Conservation (phyloP, 225 moss, liverwort and hornwort species). For the Bryoerythrophyllum caledonicum region DNA sequence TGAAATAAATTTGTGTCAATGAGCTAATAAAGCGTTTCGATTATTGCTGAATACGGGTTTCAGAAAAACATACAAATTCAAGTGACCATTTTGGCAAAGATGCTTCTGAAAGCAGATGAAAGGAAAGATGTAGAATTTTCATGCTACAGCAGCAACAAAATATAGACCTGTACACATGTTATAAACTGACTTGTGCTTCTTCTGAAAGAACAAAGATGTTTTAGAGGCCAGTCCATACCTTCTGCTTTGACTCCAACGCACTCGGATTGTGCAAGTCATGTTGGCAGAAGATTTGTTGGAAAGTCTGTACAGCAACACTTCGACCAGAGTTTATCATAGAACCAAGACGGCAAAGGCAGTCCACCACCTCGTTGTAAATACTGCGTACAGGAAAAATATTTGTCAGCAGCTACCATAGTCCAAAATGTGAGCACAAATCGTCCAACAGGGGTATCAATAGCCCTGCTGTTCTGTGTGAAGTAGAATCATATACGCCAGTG, state of each 20-base stretch:
- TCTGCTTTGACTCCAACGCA: slow-evolving; percentile 24
- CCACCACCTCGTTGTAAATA: slow-evolving; percentile 79
- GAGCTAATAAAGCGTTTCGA: not conserved
- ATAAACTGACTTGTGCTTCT: not conserved
- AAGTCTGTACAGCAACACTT: slow-evolving; percentile 52
- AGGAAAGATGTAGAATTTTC: not conserved
- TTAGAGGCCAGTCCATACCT: slow-evolving; percentile 26
- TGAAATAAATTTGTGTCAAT: not conserved
- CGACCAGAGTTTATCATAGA: slow-evolving; percentile 60
- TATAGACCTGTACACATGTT: not conserved
- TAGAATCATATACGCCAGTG: not conserved
- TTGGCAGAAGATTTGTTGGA: slow-evolving; percentile 60
- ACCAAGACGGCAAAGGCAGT: slow-evolving; percentile 55
- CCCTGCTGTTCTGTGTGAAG: not conserved
- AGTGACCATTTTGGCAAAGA: not conserved
- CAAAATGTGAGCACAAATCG: not conserved
- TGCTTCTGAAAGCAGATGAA: slow-evolving; percentile 12
- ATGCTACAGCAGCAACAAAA: not conserved
- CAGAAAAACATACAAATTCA: too few relatives aligned
- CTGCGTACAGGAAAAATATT: slow-evolving; percentile 38
- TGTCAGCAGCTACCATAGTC: not conserved
- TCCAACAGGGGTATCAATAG: not conserved
- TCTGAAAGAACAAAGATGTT: not conserved
- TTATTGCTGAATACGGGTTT: not conserved
- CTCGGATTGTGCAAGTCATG: slow-evolving; percentile 30